A percentile compares a stretch with the other conserved stretches of the same genome.
Evolutionary conservation across 2,329 filamentous ascomycete species (phyloP).

Genomic region (Sporothrix phasma): DNA sequence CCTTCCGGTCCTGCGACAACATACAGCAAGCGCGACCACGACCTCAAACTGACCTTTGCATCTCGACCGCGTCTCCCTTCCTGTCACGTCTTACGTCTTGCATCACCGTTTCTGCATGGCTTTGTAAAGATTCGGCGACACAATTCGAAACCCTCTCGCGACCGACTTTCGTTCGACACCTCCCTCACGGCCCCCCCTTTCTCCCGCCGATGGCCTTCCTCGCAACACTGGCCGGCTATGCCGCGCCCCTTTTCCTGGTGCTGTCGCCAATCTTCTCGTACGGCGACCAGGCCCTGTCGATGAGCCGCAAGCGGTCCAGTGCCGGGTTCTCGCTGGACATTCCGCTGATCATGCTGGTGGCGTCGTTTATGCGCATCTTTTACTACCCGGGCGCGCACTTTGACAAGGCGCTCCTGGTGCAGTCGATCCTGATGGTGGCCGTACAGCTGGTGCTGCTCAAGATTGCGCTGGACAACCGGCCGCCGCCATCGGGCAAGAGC

Average conservation of each 20-base stretch:
- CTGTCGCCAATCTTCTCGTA: constrained; percentile 56
- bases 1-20: background rate
- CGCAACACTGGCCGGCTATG: constrained; percentile 41
- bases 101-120: background rate
- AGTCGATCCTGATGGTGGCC: constrained; percentile 55
- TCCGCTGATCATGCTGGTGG: constrained; percentile 61
- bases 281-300: constrained; percentile 54
- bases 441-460: constrained; percentile 56
- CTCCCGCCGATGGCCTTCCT: constrained; percentile 32
- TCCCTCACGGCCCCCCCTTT: background rate
- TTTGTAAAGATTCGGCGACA: background rate
- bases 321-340: constrained; percentile 50
- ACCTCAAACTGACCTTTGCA: no score
- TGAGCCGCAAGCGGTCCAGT: constrained; percentile 54
- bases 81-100: background rate
- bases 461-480: constrained; percentile 59
- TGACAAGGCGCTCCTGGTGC: constrained; percentile 52
- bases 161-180: background rate
- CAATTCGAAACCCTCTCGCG: no score
- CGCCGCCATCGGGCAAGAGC: constrained; percentile 47
- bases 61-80: background rate
- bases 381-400: constrained; percentile 60
- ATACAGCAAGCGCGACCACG: background rate
- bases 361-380: constrained; percentile 57
- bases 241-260: constrained; percentile 54